Base-by-base conservation (phyloP, 2,329 filamentous ascomycete species). In the Dissoconium aciculare region DNA sequence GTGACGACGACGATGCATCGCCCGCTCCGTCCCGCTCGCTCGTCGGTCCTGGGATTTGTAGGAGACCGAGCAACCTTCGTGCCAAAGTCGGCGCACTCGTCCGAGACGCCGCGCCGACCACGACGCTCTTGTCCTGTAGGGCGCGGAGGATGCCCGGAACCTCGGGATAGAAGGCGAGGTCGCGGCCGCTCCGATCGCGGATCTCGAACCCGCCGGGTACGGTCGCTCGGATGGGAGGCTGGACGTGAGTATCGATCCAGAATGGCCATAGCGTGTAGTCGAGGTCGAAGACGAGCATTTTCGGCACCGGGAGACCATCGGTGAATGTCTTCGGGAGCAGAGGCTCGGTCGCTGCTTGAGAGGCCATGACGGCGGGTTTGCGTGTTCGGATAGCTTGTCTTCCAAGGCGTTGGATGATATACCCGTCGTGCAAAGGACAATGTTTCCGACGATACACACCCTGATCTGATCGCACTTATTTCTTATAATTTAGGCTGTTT, bases 251-350 rank as follows among this genome's bases (percentile, higher is more conserved):
- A 62, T 95, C 89, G 27, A 92, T 77, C 87, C 87, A 95, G 59
- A 94, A 94, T 4, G 85, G 84, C 89, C 87, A 95, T n/a, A 95
- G 67, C 0, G 89, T 95, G 65, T 94, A 95, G 65, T 95, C 87
- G 39, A 95, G 72, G 55, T 95, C 89, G 60, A 95, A 94, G 40
- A 89, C 80, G 46, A 95, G 69, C 43, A 93, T 67, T 38, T 76
- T 74, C 0, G 85, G 85, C 2, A 93, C 68, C 0, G 83, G 80
- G 0, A 74, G 68, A 25, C 71, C 66, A 43, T 77, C 72, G 37
- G 59, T 70, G 56, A 77, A 73, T 9, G 69, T 74, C 19, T 8
- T n/a, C 19, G 19, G 19, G n/a, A n/a, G n/a, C 19, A 23, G 19
- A 23, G 19, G 19, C n/a, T 23, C 19, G 19, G 8, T 23, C 8